phyloP scores from a whole-genome alignment of 257 asterid species.

The Anisodus acutangulus region DNA sequence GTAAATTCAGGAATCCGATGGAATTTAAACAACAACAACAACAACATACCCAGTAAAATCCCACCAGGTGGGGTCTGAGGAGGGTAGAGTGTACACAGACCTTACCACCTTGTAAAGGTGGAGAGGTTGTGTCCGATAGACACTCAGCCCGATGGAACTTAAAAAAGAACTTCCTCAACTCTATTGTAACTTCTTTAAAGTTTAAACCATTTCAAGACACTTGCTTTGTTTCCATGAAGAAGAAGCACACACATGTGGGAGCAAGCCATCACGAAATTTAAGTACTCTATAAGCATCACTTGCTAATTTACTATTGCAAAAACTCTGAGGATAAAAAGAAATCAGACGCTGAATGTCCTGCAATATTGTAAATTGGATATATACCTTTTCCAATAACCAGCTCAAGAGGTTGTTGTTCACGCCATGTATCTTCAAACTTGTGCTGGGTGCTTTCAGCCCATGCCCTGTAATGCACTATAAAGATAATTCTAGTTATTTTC shows the following conservation, averaged over 20 bases:
- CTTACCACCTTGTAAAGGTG: no score
- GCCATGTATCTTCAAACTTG: constrained; percentile 98
- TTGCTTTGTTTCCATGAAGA: background rate
- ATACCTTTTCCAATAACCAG: constrained; percentile 90
- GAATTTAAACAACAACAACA: background rate
- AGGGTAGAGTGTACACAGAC: no score
- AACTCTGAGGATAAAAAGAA: background rate
- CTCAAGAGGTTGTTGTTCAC: constrained; percentile 91
- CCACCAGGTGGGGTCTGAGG: no score
- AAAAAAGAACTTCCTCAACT: background rate
- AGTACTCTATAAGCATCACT: background rate
- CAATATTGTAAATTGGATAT: constrained; percentile 24
- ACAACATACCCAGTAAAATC: no score
- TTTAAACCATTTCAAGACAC: background rate
- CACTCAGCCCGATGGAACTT: no score
- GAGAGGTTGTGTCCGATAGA: no score
- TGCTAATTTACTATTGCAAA: background rate
- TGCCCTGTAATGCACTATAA: constrained; percentile 87
- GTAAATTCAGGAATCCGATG: background rate
- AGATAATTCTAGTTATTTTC: constrained; percentile 29
- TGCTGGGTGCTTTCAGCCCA: constrained; percentile 90
- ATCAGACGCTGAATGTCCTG: background rate
- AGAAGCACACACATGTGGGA: background rate
- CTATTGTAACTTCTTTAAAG: background rate
- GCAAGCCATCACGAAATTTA: background rate